These are phyloP conservation scores for Trichosporon sp. DNA, from an alignment of 1,284 basidiomycete genomes.

Conservation along the genomic window DNA sequence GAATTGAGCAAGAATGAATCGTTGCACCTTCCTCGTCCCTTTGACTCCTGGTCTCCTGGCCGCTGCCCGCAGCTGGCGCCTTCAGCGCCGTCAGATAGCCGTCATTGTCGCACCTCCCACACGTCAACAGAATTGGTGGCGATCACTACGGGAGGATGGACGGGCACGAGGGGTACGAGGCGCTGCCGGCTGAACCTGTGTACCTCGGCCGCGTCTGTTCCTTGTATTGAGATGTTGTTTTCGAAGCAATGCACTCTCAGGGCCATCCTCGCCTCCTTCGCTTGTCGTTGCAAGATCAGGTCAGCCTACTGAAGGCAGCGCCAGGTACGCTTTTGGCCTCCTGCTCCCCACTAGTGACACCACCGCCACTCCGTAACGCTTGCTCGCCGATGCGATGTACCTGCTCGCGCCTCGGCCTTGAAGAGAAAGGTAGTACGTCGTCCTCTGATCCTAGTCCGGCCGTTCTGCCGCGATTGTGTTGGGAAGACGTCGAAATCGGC, in stretches of 20 bases:
- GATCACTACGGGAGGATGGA: neutral
- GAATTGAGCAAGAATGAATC: constrained; percentile 4
- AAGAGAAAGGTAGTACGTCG: neutral
- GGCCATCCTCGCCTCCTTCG: neutral
- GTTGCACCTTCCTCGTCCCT: neutral
- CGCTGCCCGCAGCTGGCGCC: neutral
- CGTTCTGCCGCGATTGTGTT: neutral
- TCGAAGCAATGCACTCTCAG: neutral
- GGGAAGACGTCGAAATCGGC: neutral
- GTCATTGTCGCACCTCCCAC: neutral
- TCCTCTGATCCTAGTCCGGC: neutral
- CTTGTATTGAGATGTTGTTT: neutral
- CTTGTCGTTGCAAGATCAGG: too few relatives aligned
- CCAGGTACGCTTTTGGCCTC: neutral
- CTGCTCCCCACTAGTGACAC: neutral
- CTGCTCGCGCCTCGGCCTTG: neutral
- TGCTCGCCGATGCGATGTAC: neutral
- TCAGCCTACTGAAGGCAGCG: too few relatives aligned
- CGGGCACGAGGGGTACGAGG: neutral
- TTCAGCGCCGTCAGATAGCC: too few relatives aligned
- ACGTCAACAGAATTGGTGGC: neutral
- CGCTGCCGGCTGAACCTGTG: neutral
- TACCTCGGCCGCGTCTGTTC: neutral
- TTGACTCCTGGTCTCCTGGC: neutral
- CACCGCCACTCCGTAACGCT: constrained; percentile 9